Evolutionary conservation across 139 green algal species (phyloP), one percentile per base, ranked within the genome.

Genomic region (Chloropicon primus): DNA sequence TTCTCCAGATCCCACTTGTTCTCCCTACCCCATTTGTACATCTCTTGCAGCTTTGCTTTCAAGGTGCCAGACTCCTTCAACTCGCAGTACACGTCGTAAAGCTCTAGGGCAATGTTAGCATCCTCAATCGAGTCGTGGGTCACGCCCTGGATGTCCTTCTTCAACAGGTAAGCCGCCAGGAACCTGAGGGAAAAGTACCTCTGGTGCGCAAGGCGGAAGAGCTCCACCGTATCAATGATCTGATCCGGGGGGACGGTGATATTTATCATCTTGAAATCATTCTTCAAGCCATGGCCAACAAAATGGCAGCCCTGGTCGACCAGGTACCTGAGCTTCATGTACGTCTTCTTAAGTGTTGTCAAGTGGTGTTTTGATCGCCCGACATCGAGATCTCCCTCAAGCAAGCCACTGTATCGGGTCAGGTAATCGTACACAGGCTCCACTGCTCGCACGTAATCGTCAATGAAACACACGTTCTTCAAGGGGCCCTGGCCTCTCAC

Each of bases 181-280:
- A 96, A 98, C 72, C 91, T 89, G 24, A 98, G 85, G 21, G 83
- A 91, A n/a, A 98, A 85, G 84, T 95, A 94, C 54, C 94, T 88
- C 79, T 92, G 87, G 10, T 87, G 85, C 82, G 89, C 87, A 78
- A 91, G 84, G 76, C 92, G 84, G 81, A 96, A 98, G 25, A 98
- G 88, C 78, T 98, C 93, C 22, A 94, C 89, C 1, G 94, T 98
- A 85, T 98, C 94, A 1, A 97, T 78, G 2, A 97, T 84, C 90
- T 97, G 93, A 22, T 90, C 80, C 0, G 86, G 83, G 5, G 94
- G 93, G 82, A 98, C 89, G 24, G 92, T 82, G 29, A 98, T 90
- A 88, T 97, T 97, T 85, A 97, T 89, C 85, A 96, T 96, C 28
- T 74, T 85, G 81, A 98, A 97, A 89, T 98, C 94, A 75, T 96